Percentiles rank a stretch among this genome's conserved stretches.
Evolutionary conservation across 371 early-diverging fungal species (phyloP).

Genomic region (Mycotypha africana): DNA sequence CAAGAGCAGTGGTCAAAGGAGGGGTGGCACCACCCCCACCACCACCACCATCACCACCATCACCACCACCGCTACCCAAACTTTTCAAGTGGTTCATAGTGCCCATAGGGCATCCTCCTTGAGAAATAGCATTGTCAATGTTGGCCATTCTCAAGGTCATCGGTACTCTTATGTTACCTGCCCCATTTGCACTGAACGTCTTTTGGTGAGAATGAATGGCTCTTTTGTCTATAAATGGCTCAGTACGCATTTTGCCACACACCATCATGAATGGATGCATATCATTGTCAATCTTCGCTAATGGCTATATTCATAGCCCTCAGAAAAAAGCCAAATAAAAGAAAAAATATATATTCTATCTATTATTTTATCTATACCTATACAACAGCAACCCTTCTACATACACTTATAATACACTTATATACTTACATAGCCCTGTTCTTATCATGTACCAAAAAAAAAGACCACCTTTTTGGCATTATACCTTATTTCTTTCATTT

Average conservation of each 20-base stretch:
- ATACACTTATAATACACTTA: neutral
- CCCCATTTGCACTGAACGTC: conserved; percentile 38
- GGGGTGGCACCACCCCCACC: too few relatives aligned
- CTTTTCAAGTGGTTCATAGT: too few relatives aligned
- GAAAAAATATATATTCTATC: neutral
- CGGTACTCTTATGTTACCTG: conserved; percentile 28
- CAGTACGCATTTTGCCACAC: conserved; percentile 37
- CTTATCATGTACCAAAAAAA: too few relatives aligned
- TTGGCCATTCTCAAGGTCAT: too few relatives aligned
- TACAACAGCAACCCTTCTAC: neutral
- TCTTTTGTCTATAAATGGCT: conserved; percentile 45
- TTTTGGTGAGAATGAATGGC: conserved; percentile 42
- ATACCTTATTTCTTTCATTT: too few relatives aligned
- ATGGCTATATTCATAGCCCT: too few relatives aligned
- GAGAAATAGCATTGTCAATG: too few relatives aligned
- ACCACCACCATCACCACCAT: too few relatives aligned
- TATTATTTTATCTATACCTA: neutral
- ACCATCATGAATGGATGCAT: conserved; percentile 45
- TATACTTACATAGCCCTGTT: neutral
- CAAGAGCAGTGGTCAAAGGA: too few relatives aligned
- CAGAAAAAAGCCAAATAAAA: neutral
- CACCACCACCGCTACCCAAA: too few relatives aligned
- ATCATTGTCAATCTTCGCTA: conserved; percentile 39
- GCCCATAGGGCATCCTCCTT: too few relatives aligned
- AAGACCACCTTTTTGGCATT: too few relatives aligned